Conservation (phyloP, 257 asterid species). For the Solanum sejunctum region DNA sequence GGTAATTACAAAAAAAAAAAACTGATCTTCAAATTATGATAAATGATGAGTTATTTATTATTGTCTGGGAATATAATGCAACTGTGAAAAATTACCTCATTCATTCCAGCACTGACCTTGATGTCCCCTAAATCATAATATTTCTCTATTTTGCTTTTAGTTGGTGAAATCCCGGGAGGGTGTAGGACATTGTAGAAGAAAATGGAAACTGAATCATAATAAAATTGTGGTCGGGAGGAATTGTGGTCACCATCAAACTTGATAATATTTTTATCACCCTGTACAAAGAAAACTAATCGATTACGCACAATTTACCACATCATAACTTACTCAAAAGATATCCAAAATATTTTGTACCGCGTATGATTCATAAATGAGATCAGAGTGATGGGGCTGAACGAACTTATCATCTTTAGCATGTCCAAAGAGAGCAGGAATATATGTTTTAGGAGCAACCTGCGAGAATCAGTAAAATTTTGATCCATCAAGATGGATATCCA, state of each 20-base stretch:
- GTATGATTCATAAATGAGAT: constrained; percentile 62
- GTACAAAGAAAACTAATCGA: constrained; percentile 18
- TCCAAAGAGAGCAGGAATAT: constrained; percentile 89
- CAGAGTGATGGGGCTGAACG: constrained; percentile 74
- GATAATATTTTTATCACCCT: constrained; percentile 93
- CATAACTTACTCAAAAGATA: background rate
- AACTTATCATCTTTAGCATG: constrained; percentile 92
- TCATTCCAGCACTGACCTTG: constrained; percentile 42
- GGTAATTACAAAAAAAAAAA: background rate
- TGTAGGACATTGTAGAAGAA: constrained; percentile 85
- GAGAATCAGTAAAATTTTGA: constrained; percentile 3
- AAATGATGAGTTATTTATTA: background rate
- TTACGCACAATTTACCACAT: background rate
- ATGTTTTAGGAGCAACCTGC: constrained; percentile 86
- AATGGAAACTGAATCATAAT: constrained; percentile 77
- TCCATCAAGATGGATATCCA: constrained; percentile 2
- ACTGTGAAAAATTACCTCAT: constrained; percentile 50
- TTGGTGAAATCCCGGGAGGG: constrained; percentile 65
- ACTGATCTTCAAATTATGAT: background rate
- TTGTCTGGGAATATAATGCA: background rate
- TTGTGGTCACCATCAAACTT: constrained; percentile 98
- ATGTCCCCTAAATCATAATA: constrained; percentile 63
- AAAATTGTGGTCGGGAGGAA: constrained; percentile 90
- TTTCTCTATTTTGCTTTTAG: constrained; percentile 46
- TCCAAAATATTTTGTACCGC: constrained; percentile 31